phyloP scores from a whole-genome alignment of 2,329 filamentous ascomycete species.

The Phyllosticta capitalensis region DNA sequence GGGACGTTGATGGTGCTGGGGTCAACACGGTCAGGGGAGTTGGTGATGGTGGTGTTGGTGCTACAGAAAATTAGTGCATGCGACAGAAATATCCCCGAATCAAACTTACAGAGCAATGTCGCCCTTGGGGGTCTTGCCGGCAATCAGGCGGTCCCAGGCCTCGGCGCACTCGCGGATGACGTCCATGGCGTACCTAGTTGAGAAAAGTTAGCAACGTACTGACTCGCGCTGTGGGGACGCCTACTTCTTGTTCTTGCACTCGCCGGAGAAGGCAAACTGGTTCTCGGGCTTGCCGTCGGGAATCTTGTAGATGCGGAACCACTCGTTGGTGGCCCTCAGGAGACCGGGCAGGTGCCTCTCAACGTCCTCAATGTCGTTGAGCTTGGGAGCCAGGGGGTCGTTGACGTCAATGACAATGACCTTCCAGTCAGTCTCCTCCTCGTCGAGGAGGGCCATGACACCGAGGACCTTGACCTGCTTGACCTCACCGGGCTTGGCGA shows the following conservation, averaged over 20 bases:
- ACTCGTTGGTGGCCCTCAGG: constrained; percentile 96
- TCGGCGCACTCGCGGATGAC: constrained; percentile 93
- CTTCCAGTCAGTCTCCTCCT: constrained; percentile 99
- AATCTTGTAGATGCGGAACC: constrained; percentile 99
- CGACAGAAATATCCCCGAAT: constrained; percentile 10
- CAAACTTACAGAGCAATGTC: constrained; percentile 69
- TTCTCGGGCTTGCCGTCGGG: constrained; percentile 99
- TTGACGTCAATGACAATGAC: constrained; percentile 99
- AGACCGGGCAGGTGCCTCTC: constrained; percentile 96
- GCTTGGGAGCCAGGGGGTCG: constrained; percentile 89
- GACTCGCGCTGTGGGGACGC: constrained; percentile 16
- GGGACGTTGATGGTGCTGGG: constrained; percentile 67
- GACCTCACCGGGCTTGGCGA: constrained; percentile 89
- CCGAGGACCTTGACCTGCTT: constrained; percentile 99
- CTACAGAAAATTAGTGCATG: constrained; percentile 40
- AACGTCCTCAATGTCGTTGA: constrained; percentile 98
- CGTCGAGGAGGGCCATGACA: constrained; percentile 97
- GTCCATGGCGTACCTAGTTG: constrained; percentile 75
- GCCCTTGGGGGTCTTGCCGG: constrained; percentile 72
- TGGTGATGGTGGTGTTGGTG: constrained; percentile 66
- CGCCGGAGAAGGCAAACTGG: constrained; percentile 99
- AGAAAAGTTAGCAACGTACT: constrained; percentile 13
- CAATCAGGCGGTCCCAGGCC: constrained; percentile 93
- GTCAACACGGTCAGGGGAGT: constrained; percentile 64
- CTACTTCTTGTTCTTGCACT: constrained; percentile 99